phyloP scores from a whole-genome alignment of 345 rosid species.

The Eucalyptus pauciflora region DNA sequence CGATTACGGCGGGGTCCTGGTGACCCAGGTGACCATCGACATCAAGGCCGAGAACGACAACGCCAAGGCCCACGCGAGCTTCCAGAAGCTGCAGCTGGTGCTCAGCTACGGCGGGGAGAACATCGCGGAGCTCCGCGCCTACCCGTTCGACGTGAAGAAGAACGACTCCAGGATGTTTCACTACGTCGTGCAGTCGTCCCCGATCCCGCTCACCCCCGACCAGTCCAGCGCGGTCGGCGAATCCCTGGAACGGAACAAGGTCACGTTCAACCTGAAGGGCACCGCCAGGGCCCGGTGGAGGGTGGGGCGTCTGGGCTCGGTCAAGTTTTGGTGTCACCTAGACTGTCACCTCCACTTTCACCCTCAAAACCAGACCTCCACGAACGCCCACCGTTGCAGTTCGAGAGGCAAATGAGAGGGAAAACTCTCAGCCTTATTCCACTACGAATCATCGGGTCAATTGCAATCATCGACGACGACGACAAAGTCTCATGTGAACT shows the following conservation, averaged over 20 bases:
- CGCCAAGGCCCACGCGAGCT: constrained; percentile 48
- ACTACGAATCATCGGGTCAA: neutral
- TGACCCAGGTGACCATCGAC: constrained; percentile 46
- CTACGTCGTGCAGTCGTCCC: constrained; percentile 43
- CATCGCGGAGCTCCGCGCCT: constrained; percentile 35
- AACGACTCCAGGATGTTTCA: constrained; percentile 16
- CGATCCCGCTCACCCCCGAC: constrained; percentile 44
- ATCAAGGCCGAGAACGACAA: constrained; percentile 61
- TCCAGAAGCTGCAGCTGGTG: constrained; percentile 19
- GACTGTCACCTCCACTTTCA: constrained; percentile 52
- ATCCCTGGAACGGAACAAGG: constrained; percentile 32
- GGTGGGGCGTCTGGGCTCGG: constrained; percentile 57
- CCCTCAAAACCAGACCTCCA: constrained; percentile 20
- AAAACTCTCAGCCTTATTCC: neutral
- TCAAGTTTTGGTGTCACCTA: constrained; percentile 37
- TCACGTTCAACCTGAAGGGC: constrained; percentile 58
- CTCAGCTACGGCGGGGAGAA: constrained; percentile 33
- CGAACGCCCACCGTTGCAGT: constrained; percentile 27
- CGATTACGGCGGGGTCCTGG: constrained; percentile 26
- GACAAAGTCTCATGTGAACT: neutral
- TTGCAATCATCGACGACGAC: neutral
- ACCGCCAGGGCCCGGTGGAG: constrained; percentile 55
- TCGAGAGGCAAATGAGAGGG: constrained; percentile 43
- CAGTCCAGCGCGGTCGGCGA: constrained; percentile 18
- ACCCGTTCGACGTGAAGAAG: constrained; percentile 51